phyloP scores from a whole-genome alignment of 2,329 filamentous ascomycete genomes.

The Berkeleyomyces rouxiae region DNA sequence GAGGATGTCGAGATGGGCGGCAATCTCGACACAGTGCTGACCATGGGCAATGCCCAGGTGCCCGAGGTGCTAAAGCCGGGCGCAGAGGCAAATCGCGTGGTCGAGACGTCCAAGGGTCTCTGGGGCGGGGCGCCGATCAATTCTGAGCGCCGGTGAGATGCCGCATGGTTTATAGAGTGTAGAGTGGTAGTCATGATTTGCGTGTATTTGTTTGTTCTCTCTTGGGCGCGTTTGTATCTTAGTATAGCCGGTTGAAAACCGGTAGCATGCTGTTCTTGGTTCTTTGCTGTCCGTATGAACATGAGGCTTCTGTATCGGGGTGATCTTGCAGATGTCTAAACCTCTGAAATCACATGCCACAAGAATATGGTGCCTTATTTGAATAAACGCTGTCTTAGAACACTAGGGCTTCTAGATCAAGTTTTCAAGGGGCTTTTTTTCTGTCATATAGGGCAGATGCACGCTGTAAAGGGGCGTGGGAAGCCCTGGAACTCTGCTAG shows the following conservation, averaged over 20 bases:
- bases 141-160: constrained; percentile 14
- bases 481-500: neutral
- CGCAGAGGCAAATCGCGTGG: constrained; percentile 35
- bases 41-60: constrained; percentile 22
- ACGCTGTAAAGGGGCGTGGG: neutral
- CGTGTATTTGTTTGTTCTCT: neutral
- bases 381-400: too few species aligned
- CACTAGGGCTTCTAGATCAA: too few species aligned
- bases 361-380: too few species aligned
- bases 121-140: constrained; percentile 29
- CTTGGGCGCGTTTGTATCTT: too few species aligned
- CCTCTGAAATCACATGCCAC: too few species aligned
- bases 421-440: too few species aligned
- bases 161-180: neutral
- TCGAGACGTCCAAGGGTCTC: constrained; percentile 48
- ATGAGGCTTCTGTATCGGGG: too few species aligned
- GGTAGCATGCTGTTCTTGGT: too few species aligned
- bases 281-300: too few species aligned
- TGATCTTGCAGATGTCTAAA: too few species aligned
- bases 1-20: constrained; percentile 13
- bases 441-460: neutral
- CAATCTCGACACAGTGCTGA: constrained; percentile 2
- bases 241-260: too few species aligned
- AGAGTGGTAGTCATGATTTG: neutral
- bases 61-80: constrained; percentile 39